phyloP scores from a whole-genome alignment of 495 filamentous ascomycete species.

The Neurospora hispaniola region DNA sequence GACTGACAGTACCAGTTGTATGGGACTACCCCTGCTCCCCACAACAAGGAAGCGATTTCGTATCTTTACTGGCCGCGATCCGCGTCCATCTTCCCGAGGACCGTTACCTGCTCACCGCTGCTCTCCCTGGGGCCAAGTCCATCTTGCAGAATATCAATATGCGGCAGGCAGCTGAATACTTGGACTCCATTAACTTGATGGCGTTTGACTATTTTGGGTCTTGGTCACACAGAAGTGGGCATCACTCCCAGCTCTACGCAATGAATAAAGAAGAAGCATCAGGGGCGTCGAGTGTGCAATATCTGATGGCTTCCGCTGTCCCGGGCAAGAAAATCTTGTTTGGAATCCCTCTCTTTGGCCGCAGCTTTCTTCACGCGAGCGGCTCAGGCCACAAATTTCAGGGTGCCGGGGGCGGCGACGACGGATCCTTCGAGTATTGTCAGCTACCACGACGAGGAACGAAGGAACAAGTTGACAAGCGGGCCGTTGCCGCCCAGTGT shows the following conservation, averaged over 20 bases:
- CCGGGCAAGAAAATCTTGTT: constrained; percentile 63
- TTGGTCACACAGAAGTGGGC: constrained; percentile 59
- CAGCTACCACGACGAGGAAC: constrained; percentile 60
- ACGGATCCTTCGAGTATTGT: constrained; percentile 75
- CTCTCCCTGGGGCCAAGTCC: constrained; percentile 68
- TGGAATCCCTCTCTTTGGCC: constrained; percentile 71
- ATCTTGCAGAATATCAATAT: constrained; percentile 70
- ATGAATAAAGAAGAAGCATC: constrained; percentile 48
- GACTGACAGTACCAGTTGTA: constrained; percentile 50
- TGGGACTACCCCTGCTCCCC: constrained; percentile 76
- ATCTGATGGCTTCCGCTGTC: constrained; percentile 57
- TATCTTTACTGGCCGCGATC: constrained; percentile 57
- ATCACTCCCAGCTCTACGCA: constrained; percentile 72
- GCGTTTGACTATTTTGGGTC: constrained; percentile 82
- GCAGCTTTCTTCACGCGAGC: constrained; percentile 62
- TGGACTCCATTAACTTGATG: constrained; percentile 77
- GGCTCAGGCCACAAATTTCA: constrained; percentile 53
- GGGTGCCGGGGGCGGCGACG: constrained; percentile 54
- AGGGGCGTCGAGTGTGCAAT: constrained; percentile 54
- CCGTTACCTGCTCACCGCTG: constrained; percentile 66
- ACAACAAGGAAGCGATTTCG: constrained; percentile 61
- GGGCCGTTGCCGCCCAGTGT: constrained; percentile 60
- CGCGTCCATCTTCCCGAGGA: constrained; percentile 64
- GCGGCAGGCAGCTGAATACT: constrained; percentile 46
- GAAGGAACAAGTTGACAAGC: constrained; percentile 59